Evolutionary conservation across 2,329 filamentous ascomycete genomes (phyloP).

Genomic region (Capronia americana): DNA sequence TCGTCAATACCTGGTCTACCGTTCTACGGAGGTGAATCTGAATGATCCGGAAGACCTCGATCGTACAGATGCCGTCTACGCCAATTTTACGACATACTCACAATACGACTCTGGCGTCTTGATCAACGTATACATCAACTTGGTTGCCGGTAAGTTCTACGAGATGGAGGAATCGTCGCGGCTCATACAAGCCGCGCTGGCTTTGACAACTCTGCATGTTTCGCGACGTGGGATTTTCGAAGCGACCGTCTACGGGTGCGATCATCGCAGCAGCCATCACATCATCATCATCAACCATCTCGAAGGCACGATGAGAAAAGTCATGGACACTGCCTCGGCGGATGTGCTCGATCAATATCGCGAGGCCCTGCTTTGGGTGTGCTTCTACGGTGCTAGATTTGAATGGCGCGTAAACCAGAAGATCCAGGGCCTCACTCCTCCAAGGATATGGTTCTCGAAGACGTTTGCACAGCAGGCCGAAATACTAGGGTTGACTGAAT

Average conservation of each 20-base stretch:
- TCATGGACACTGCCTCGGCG: neutral
- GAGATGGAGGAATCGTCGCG: neutral
- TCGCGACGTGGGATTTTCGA: constrained; percentile 22
- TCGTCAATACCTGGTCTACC: constrained; percentile 17
- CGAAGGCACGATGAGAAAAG: constrained; percentile 13
- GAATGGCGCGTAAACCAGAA: constrained; percentile 19
- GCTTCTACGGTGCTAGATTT: constrained; percentile 26
- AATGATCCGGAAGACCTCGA: constrained; percentile 25
- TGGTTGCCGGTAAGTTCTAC: constrained; percentile 15
- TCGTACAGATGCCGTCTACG: constrained; percentile 19
- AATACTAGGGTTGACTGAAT: constrained; percentile 13
- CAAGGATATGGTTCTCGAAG: constrained; percentile 17
- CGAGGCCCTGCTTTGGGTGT: constrained; percentile 20
- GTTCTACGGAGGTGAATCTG: constrained; percentile 12
- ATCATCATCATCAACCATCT: constrained; percentile 21
- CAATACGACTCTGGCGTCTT: constrained; percentile 23
- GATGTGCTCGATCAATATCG: constrained; percentile 10
- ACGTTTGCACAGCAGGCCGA: constrained; percentile 16
- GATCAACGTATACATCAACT: constrained; percentile 21
- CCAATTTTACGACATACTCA: constrained; percentile 17
- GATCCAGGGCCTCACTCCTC: neutral
- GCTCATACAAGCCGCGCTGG: constrained; percentile 18
- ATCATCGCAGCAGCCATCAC: constrained; percentile 24
- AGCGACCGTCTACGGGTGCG: constrained; percentile 24
- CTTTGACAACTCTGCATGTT: constrained; percentile 21